These are phyloP conservation scores for Cymbopogon flexuosus DNA, from an alignment of 202 grass and related monocot genomes.

Conservation along the genomic window DNA sequence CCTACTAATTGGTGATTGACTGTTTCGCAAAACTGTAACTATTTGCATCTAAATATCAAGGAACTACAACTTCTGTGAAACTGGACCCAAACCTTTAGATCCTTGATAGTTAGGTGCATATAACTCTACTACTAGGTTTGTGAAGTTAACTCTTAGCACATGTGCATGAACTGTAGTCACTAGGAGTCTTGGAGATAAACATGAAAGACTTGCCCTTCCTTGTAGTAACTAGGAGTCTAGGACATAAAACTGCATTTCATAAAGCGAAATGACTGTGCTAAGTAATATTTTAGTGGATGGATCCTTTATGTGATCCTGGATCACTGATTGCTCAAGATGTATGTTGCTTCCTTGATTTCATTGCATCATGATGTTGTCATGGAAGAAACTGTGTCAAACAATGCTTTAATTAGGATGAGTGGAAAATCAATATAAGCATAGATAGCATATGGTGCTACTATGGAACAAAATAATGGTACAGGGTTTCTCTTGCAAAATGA, in stretches of 20 bases:
- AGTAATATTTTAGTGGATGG: background rate
- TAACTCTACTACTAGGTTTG: background rate
- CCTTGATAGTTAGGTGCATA: background rate
- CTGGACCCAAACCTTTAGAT: background rate
- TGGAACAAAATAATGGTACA: background rate
- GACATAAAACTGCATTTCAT: background rate
- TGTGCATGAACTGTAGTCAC: background rate
- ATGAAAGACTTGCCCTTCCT: background rate
- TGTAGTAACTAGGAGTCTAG: background rate
- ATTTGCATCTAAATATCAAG: background rate
- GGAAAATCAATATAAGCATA: slow-evolving; percentile 1
- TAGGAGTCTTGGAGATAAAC: no score
- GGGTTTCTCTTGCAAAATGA: background rate
- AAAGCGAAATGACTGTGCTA: background rate
- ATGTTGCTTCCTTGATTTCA: slow-evolving; percentile 7
- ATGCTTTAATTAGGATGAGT: background rate
- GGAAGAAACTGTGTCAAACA: background rate
- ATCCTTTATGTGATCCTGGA: background rate
- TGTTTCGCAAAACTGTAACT: background rate
- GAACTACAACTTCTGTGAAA: background rate
- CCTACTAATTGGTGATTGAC: background rate
- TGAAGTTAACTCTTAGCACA: background rate
- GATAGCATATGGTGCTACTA: background rate
- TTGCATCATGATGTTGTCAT: background rate
- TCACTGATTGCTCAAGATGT: background rate